Evolutionary conservation across 495 filamentous ascomycete species (phyloP).

Genomic region (Penicillium egyptiacum): DNA sequence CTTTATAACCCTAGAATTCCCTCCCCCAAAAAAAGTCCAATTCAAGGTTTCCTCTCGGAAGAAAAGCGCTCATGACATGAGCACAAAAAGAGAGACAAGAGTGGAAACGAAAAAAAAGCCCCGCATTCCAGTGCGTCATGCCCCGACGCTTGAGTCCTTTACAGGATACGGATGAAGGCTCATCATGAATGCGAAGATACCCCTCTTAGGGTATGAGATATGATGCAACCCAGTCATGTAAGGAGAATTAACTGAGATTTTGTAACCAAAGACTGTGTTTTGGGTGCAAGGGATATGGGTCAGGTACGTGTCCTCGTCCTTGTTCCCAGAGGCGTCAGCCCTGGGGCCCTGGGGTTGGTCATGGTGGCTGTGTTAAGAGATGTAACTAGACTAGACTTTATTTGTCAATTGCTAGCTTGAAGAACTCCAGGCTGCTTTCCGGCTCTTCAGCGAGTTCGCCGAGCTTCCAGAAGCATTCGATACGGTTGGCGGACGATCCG

Average conservation of each 20-base stretch:
- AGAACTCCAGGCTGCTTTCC: not conserved
- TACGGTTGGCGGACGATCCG: conserved; percentile 14
- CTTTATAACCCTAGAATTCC: not conserved
- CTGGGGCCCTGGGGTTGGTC: not conserved
- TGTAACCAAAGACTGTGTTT: conserved; percentile 15
- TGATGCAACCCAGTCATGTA: conserved; percentile 27
- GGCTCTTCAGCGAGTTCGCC: not conserved
- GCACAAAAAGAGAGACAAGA: conserved; percentile 9
- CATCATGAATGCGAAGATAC: not conserved
- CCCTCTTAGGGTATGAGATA: not conserved
- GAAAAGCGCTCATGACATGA: conserved; percentile 15
- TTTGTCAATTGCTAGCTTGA: not conserved
- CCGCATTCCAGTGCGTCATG: conserved; percentile 25
- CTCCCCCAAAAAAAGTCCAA: not conserved
- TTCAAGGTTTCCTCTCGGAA: conserved; percentile 1
- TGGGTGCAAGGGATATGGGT: conserved; percentile 30
- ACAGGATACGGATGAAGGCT: not conserved
- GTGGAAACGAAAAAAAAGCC: conserved; percentile 26
- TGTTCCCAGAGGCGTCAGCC: not conserved
- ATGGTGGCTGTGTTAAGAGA: not conserved
- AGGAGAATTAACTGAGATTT: conserved; percentile 16
- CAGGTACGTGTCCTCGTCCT: conserved; percentile 27
- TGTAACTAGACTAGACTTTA: not conserved
- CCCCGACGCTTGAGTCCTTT: not conserved
- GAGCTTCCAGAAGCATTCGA: conserved; percentile 9